Percentiles rank a stretch among this genome's conserved stretches.
Conservation (phyloP, 306 rosid species). For the Acacia confusa region DNA sequence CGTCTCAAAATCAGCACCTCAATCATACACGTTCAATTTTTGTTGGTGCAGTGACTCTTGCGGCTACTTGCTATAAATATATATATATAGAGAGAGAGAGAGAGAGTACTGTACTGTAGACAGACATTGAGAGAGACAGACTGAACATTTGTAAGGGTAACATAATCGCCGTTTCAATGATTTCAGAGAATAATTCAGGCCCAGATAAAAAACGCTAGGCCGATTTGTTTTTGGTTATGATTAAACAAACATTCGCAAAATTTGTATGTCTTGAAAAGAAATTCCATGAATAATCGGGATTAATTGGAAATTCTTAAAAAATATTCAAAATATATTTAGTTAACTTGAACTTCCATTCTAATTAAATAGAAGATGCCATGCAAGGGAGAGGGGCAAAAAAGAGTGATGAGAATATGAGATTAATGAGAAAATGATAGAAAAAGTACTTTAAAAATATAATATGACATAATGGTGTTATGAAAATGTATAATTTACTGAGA, state of each 20-base stretch:
- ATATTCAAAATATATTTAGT: too few species aligned
- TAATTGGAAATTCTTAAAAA: background rate
- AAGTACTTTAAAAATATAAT: too few species aligned
- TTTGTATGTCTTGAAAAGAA: background rate
- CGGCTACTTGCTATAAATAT: background rate
- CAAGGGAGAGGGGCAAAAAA: background rate
- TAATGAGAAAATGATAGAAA: too few species aligned
- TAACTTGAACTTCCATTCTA: background rate
- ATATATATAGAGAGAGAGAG: background rate
- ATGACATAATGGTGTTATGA: too few species aligned
- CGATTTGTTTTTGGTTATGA: background rate
- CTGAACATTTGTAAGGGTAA: background rate
- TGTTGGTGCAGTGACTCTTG: background rate
- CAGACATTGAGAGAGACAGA: background rate
- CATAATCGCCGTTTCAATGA: background rate
- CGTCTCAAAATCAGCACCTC: background rate
- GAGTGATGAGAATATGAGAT: background rate
- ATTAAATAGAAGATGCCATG: background rate
- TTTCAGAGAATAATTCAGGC: background rate
- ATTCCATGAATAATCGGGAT: background rate
- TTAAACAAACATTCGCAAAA: background rate
- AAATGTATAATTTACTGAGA: too few species aligned
- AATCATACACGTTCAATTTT: background rate
- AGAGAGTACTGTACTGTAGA: background rate
- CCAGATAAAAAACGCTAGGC: background rate